These are phyloP conservation scores for Cephaloascus albidus DNA, from an alignment of 805 yeast species.

Conservation along the genomic window DNA sequence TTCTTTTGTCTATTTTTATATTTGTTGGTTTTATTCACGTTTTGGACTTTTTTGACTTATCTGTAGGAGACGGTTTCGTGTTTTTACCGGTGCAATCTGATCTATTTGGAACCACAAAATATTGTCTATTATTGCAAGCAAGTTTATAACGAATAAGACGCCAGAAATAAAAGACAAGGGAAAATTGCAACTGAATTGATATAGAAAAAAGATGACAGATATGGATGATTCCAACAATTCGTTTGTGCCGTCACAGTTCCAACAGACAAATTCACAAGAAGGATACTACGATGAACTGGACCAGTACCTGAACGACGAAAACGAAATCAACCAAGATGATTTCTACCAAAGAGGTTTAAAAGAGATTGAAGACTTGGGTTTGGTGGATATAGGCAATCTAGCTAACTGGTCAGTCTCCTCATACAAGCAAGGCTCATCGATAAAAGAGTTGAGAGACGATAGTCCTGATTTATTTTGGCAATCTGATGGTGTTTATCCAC, in stretches of 20 bases:
- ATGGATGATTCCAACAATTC: neutral
- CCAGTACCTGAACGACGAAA: neutral
- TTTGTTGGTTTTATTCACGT: no score
- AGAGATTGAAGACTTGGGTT: slow-evolving; percentile 46
- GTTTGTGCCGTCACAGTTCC: neutral
- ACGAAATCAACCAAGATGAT: neutral
- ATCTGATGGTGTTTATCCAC: slow-evolving; percentile 90
- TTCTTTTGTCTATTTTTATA: no score
- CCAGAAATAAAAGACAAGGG: no score
- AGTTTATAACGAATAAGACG: no score
- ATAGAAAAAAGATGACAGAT: neutral
- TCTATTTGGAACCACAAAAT: no score
- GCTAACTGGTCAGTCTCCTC: slow-evolving; percentile 86
- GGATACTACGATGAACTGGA: neutral
- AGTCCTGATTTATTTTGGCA: slow-evolving; percentile 81
- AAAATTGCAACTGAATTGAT: no score
- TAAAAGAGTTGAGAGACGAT: slow-evolving; percentile 64
- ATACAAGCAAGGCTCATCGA: slow-evolving; percentile 60
- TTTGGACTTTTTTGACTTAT: no score
- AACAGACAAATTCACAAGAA: neutral
- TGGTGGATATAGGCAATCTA: slow-evolving; percentile 67
- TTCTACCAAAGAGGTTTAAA: slow-evolving; percentile 35
- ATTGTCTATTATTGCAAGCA: no score
- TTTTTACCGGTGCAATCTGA: no score
- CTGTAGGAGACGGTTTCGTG: no score